These are phyloP conservation scores for Pyrrhoderma noxium DNA, from an alignment of 1,284 basidiomycete genomes.

Conservation along the genomic window DNA sequence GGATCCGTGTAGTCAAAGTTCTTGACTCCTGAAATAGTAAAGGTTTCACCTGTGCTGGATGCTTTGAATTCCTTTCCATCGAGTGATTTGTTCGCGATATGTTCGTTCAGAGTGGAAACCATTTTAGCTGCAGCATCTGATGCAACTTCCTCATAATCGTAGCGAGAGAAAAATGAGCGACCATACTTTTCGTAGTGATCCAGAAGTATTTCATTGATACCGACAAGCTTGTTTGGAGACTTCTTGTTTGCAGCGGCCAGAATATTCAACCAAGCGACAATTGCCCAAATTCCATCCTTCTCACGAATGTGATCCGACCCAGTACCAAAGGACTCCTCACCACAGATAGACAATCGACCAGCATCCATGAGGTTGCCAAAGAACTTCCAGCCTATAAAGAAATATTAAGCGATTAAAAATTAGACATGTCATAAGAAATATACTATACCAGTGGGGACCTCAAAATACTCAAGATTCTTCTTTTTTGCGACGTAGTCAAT, in stretches of 20 bases:
- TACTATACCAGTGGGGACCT: constrained; percentile 98
- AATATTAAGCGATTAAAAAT: no score
- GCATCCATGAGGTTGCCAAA: constrained; percentile 99
- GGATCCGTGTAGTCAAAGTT: constrained; percentile 98
- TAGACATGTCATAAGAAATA: no score
- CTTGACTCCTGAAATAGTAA: constrained; percentile 73
- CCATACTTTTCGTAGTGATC: constrained; percentile 91
- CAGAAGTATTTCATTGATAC: constrained; percentile 85
- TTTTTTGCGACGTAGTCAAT: constrained; percentile 95
- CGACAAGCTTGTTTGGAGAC: constrained; percentile 65
- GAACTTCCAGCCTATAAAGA: constrained; percentile 88
- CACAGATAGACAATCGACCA: constrained; percentile 93
- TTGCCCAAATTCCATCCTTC: constrained; percentile 98
- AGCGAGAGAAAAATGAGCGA: constrained; percentile 96
- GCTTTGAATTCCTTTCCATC: constrained; percentile 61
- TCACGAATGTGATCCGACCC: constrained; percentile 99
- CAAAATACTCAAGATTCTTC: constrained; percentile 90
- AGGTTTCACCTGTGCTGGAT: constrained; percentile 55
- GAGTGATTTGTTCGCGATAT: constrained; percentile 64
- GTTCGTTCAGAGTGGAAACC: constrained; percentile 71
- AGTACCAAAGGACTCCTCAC: constrained; percentile 99
- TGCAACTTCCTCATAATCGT: constrained; percentile 98
- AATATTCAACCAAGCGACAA: constrained; percentile 97
- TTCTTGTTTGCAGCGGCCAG: constrained; percentile 88
- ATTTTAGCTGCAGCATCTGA: constrained; percentile 85